Evolutionary conservation across 345 rosid species (phyloP), one percentile per base, ranked within the genome.

Genomic region (Draba incana): DNA sequence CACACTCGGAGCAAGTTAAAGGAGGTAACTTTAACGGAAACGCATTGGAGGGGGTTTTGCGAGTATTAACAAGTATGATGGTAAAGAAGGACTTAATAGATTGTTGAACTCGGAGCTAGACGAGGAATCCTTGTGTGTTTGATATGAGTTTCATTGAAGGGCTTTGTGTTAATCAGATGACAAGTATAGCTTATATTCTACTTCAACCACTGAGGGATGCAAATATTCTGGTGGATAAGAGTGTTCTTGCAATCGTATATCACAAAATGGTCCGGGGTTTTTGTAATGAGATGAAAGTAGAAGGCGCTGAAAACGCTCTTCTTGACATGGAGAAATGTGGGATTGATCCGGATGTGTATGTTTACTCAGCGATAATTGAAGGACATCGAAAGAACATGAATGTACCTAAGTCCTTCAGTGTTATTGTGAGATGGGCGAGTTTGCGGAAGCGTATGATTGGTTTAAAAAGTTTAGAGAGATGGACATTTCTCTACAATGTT

Each of bases 101-200:
- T 78, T 86, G 86, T 83, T 76, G 24, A 79, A 71, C 77, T 75
- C 67, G 35, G 77, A 83, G n/a, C n/a, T n/a, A n/a, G 63, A 70
- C 80, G 15, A 76, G 52, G 25, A 71, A n/a, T 0, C 52, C 84
- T 30, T 67, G 52, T 59, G 59, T 70, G 45, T 86, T 78, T 46
- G 86, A 82, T 74, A 44, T 77, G 11, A 66, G 79, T 33, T 85
- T 68, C 48, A 82, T 90, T 16, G 81, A 83, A 84, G 93, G 92
- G 31, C 84, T 92, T 16, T 86, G 96, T 67, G 24, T 54, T 37
- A 73, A 81, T 77, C 64, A 74, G 50, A 76, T 53, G 77, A 35
- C 89, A 4, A 75, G 39, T 64, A 27, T 38, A 10, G 97, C 87
- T 44, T 77, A 72, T 80, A 31, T 82, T 65, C 48, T 82, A 38